Conservation (phyloP, 2,329 filamentous ascomycete species). For the Hysterium pulicare region DNA sequence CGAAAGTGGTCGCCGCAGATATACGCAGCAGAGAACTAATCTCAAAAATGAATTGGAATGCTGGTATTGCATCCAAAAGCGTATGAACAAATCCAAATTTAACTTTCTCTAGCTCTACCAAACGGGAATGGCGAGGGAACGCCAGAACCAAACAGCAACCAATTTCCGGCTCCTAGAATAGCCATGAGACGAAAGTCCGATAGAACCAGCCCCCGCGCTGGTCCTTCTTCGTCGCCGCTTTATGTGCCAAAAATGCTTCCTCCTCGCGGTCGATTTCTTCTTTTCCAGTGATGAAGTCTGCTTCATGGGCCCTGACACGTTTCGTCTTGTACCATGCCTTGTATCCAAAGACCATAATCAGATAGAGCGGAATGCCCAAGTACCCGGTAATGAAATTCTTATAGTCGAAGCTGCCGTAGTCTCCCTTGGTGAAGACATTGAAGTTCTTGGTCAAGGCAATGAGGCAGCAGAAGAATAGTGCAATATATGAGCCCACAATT, state of each 20-base stretch:
- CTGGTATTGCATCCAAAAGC: too few species aligned
- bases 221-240: constrained; percentile 42
- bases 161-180: constrained; percentile 49
- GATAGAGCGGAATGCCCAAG: constrained; percentile 71
- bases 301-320: constrained; percentile 55
- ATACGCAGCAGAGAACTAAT: background rate
- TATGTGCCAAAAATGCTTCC: constrained; percentile 61
- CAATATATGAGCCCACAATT: constrained; percentile 63
- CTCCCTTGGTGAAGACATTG: constrained; percentile 59
- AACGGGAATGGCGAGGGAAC: background rate
- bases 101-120: background rate
- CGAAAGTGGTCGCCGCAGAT: background rate
- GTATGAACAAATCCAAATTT: too few species aligned
- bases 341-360: constrained; percentile 66
- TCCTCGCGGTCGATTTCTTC: constrained; percentile 71
- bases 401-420: constrained; percentile 62
- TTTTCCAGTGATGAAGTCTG: constrained; percentile 71
- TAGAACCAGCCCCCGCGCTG: constrained; percentile 53
- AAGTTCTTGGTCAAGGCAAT: constrained; percentile 83
- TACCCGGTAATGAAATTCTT: constrained; percentile 77
- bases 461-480: constrained; percentile 66
- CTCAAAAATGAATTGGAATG: too few species aligned
- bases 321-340: constrained; percentile 57
- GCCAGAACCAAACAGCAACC: background rate
- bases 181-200: constrained; percentile 56